Evolutionary conservation across 768 basidiomycete species (phyloP), one percentile per base, ranked within the genome.

Genomic region (Tricholoma saponaceum): DNA sequence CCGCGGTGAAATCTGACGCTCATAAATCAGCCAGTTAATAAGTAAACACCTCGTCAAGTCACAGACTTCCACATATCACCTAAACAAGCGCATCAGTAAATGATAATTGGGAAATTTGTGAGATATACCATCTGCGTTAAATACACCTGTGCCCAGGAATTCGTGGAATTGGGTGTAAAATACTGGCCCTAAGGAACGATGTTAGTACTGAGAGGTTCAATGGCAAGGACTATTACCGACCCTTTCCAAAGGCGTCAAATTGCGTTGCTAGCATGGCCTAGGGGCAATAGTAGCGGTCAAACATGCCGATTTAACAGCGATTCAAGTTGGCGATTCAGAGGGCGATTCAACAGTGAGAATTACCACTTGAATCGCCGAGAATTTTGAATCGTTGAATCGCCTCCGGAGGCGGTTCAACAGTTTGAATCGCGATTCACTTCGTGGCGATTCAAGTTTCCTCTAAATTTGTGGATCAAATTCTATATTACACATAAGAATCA

Each of bases 31-130:
- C 37, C 5, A 22, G 20, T 3, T 25, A 39, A 14, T 43, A 20
- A 9, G 7, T 7, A 8, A 43, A 7, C 1, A 6, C 41, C 5
- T 20, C 20, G 18, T 18, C 6, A 37, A 8, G 25, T 7, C 30
- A 66, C 78, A 59, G 62, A 86, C 84, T 84, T 89, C 88, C 88
- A 89, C 69, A 82, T 76, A 0, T 86, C 66, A 57, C 81, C 41
- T 43, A 12, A 20, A 20, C 8, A 20, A 43, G 18, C 14, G 9
- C 16, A 12, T 43, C 18, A 43, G 20, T 20, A 4, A 22, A 22
- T 1, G 8, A 43, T 2, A 4, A 43, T 16, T 35, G 4, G 41
- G 22, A 3, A 43, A 2, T 9, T 10, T 8, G 9, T 10, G 18
- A 20, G 20, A 20, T 8, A 20, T 20, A 43, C 41, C 41, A 20